Base-by-base conservation (phyloP, 805 yeast genomes). In the Yarrowia deformans region DNA sequence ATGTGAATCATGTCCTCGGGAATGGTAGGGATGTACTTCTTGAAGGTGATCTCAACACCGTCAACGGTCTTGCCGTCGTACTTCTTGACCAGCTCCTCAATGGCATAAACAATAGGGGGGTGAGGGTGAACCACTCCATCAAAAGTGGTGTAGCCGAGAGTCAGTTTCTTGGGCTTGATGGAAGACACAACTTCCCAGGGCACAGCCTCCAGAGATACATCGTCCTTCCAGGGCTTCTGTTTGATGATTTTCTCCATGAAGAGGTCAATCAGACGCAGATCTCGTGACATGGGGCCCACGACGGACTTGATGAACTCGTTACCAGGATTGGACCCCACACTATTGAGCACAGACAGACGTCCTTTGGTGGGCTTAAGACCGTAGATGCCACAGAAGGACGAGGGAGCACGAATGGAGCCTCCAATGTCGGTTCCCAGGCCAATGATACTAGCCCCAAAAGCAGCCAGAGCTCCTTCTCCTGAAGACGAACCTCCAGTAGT, bases 341-440 rank as follows among this genome's bases (percentile, higher is more conserved):
- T 9, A n/a, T 42, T 42, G 48, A 56, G 63, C 63, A 40, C 0
- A 2, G 84, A 83, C 69, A 80, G 79, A 58, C 85, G 74, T 7
- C 83, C 83, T 68, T 75, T 77, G 8, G 83, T 76, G 1, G 85
- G 84, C 71, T 77, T 79, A 48, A 84, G 73, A 2, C 91, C 91
- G 74, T 80, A 85, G 58, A 83, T 69, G 64, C 81, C 81, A 42
- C 80, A 79, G 72, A 77, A 79, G 8, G 82, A 75, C 13, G 85
- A 81, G 0, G 89, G 88, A 67, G 81, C 79, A 67, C 88, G 77
- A 46, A 85, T 79, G 42, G 82, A 77, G 23, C 89, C 89, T 54
- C 87, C 88, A 68, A 85, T 82, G 72, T 86, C 89, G 14, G 84
- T 79, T 3, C 87, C 87, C 67, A 75, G 66, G 81, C 87, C 93